Percentiles rank a stretch among this genome's conserved stretches.
phyloP scores from a whole-genome alignment of 805 yeast species.

The Kuraishia piskuri region DNA sequence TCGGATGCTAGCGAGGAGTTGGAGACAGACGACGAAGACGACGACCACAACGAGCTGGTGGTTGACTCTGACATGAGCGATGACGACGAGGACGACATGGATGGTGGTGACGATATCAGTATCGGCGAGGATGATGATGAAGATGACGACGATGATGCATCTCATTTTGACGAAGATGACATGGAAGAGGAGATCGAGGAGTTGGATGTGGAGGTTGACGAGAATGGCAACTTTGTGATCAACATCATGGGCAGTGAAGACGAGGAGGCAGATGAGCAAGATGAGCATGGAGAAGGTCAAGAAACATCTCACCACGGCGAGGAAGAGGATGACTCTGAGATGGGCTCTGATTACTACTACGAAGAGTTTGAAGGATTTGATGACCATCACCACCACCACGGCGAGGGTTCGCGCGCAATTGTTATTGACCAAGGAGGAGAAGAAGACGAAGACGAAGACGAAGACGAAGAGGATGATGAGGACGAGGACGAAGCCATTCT shows the following conservation, averaged over 20 bases:
- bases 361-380: constrained; percentile 16
- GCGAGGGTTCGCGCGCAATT: no score
- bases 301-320: no score
- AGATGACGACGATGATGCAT: constrained; percentile 11
- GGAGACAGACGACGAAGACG: constrained; percentile 23
- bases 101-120: constrained; percentile 4
- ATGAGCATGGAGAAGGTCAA: not conserved
- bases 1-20: constrained; percentile 21
- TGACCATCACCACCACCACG: not conserved
- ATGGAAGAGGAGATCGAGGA: constrained; percentile 14
- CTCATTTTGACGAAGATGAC: constrained; percentile 9
- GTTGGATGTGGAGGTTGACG: constrained; percentile 21
- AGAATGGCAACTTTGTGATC: constrained; percentile 9
- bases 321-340: constrained; percentile 22
- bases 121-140: constrained; percentile 12
- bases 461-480: constrained; percentile 15
- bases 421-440: constrained; percentile 8
- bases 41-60: constrained; percentile 11
- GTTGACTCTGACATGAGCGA: constrained; percentile 13
- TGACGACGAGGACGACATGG: constrained; percentile 12
- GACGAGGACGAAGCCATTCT: constrained; percentile 10
- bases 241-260: constrained; percentile 10
- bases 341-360: constrained; percentile 17
- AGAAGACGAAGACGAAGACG: constrained; percentile 12
- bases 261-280: constrained; percentile 2